Base-by-base conservation (phyloP, 208 protist genomes). In the Histomonas meleagridis region DNA sequence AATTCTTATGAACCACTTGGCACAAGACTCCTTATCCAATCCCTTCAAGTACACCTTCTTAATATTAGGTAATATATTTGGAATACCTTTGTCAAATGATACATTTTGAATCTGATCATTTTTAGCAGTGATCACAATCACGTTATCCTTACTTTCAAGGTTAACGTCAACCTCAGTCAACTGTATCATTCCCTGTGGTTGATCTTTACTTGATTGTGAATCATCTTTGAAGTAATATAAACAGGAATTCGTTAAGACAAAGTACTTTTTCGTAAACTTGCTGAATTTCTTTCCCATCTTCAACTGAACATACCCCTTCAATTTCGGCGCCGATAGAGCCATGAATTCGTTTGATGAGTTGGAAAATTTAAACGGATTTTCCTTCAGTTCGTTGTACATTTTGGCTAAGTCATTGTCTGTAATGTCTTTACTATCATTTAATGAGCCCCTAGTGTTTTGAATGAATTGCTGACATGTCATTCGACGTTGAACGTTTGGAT, bases 391-490 rank as follows among this genome's bases (percentile, higher is more conserved):
- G n/a, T n/a, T n/a, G n/a, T n/a, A n/a, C n/a, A n/a, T n/a, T n/a
- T n/a, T n/a, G n/a, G n/a, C n/a, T n/a, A n/a, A n/a, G n/a, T n/a
- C n/a, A n/a, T n/a, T n/a, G n/a, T n/a, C n/a, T n/a, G n/a, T n/a
- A n/a, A n/a, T n/a, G n/a, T n/a, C n/a, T n/a, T n/a, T n/a, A n/a
- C n/a, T n/a, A n/a, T n/a, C n/a, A n/a, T n/a, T n/a, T n/a, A n/a
- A n/a, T n/a, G n/a, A n/a, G n/a, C n/a, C n/a, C n/a, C 92, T 76
- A 78, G 93, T 93, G 65, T 94, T 93, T 38, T 72, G 3, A 21
- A 93, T 43, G 65, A 93, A 94, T n/a, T 93, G 32, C 12, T 93
- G 91, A 40, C 92, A 78, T 28, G 92, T 93, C 91, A 94, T 94
- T 72, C 94, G 93, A n/a, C 92, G 91, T n/a, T 62, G 62, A 5